Percentiles rank a stretch among this genome's conserved stretches.
These are phyloP conservation scores for Xylaria sp. DNA, from an alignment of 2,329 filamentous ascomycete genomes.

Conservation along the genomic window DNA sequence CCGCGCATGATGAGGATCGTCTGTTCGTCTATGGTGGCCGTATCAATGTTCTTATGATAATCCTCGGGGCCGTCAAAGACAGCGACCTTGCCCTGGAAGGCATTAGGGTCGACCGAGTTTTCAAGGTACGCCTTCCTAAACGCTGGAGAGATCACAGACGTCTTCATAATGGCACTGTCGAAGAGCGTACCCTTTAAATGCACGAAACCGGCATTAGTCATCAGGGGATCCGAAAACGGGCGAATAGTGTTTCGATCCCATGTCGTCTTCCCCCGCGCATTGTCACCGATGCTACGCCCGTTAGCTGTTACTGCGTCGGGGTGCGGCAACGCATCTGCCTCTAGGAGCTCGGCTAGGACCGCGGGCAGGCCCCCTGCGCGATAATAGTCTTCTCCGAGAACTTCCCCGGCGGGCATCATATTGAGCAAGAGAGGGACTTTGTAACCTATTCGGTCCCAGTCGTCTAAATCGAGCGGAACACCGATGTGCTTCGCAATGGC, in stretches of 20 bases:
- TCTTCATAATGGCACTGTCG: conserved; percentile 65
- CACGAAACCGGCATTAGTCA: conserved; percentile 62
- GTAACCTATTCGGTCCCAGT: conserved; percentile 65
- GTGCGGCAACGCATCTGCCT: conserved; percentile 58
- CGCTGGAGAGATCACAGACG: conserved; percentile 59
- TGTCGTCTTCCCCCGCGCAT: conserved; percentile 56
- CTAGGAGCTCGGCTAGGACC: conserved; percentile 64
- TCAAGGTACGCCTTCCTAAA: conserved; percentile 59
- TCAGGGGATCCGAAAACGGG: conserved; percentile 58
- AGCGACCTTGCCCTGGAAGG: conserved; percentile 59
- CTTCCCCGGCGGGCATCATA: conserved; percentile 65
- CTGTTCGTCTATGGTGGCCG: conserved; percentile 54
- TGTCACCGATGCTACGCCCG: conserved; percentile 57
- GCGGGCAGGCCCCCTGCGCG: conserved; percentile 64
- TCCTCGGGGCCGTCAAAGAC: conserved; percentile 65
- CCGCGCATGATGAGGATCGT: conserved; percentile 63
- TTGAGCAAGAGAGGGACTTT: conserved; percentile 63
- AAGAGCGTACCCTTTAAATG: conserved; percentile 61
- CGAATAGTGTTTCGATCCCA: conserved; percentile 63
- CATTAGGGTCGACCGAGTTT: conserved; percentile 58
- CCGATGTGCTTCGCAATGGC: conserved; percentile 66
- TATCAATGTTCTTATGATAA: conserved; percentile 57
- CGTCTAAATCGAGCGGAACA: conserved; percentile 61
- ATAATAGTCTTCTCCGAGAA: conserved; percentile 65
- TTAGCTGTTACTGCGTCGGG: conserved; percentile 58